Evolutionary conservation across 805 yeast species (phyloP).

Genomic region (Kodamaea lidongshanica): DNA sequence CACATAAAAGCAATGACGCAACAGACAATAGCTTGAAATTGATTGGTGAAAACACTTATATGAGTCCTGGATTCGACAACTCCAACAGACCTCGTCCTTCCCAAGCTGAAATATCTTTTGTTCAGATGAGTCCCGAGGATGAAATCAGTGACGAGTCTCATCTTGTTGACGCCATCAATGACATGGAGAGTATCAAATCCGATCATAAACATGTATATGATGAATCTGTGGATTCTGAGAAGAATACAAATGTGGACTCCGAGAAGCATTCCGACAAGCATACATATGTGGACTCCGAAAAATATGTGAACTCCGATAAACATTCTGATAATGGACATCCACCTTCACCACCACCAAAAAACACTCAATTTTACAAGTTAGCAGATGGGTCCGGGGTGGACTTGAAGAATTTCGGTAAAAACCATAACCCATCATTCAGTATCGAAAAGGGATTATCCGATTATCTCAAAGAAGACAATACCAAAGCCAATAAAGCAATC

Average conservation of each 20-base stretch:
- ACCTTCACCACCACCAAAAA: slow-evolving; percentile 11
- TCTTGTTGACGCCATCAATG: slow-evolving; percentile 1
- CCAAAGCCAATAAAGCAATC: slow-evolving; percentile 2
- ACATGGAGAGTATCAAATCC: background rate
- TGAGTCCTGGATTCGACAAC: background rate
- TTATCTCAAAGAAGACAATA: slow-evolving; percentile 7
- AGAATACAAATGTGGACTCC: background rate
- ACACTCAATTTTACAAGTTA: slow-evolving; percentile 9
- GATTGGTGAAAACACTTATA: background rate
- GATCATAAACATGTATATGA: background rate
- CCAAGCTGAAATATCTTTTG: slow-evolving; percentile 6
- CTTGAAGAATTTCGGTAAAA: slow-evolving; percentile 34
- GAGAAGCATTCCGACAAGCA: background rate
- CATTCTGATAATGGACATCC: too few species aligned
- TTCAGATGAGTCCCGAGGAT: slow-evolving; percentile 3
- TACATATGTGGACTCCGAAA: slow-evolving; percentile 3
- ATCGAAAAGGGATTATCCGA: slow-evolving; percentile 12
- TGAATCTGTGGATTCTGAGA: background rate
- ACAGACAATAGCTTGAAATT: background rate
- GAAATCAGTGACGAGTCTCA: slow-evolving; percentile 2
- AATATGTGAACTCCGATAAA: too few species aligned
- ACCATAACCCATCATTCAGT: slow-evolving; percentile 32
- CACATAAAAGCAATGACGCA: slow-evolving; percentile 2
- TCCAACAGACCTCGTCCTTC: slow-evolving; percentile 3
- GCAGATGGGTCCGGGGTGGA: slow-evolving; percentile 33